Base-by-base conservation (phyloP, 2,329 filamentous ascomycete species). In the Thelonectria discophora region DNA sequence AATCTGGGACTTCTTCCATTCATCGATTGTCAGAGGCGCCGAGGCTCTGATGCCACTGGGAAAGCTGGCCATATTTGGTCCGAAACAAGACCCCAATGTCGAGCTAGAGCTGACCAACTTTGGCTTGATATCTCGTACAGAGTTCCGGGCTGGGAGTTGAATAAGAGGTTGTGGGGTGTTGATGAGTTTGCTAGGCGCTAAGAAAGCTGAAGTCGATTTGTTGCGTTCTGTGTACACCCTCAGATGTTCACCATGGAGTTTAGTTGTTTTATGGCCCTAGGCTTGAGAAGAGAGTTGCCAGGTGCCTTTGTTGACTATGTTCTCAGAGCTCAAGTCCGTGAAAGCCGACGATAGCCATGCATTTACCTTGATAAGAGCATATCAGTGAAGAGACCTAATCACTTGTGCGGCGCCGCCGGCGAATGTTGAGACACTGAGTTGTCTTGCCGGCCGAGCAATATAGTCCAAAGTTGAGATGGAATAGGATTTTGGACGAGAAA, bases 1-100 rank as follows among this genome's bases (percentile, higher is more conserved):
- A 10, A 65, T 27, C 17, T 76, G 73, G 2, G 66, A 68, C n/a
- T 59, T 45, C 37, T 63, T 70, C 74, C 74, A 73, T 15, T 72
- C 67, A 2, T 55, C n/a, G 9, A 72, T 69, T 1, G 69, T 71
- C 27, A 72, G 39, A 17, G 55, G 66, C 10, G 3, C 12, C 11
- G 32, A n/a, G 3, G 3, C 17, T 40, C 37, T 24, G 1, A 12
- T 50, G 11, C 50, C 52, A 2, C 42, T 55, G 1, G 37, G 8
- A 39, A 37, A 10, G 17, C 24, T 20, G 18, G 47, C 12, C 18
- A 27, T 30, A 34, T 27, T 17, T 42, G 32, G n/a, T 9, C 27
- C 10, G 17, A 6, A 39, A 46, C 20, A 17, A 15, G 6, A 6
- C 30, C n/a, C 42, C 21, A 27, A 27, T 39, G 11, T 5, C 8